Conservation (phyloP, 371 early-diverging fungal genomes). For the Syncephalis plumigaleata region DNA sequence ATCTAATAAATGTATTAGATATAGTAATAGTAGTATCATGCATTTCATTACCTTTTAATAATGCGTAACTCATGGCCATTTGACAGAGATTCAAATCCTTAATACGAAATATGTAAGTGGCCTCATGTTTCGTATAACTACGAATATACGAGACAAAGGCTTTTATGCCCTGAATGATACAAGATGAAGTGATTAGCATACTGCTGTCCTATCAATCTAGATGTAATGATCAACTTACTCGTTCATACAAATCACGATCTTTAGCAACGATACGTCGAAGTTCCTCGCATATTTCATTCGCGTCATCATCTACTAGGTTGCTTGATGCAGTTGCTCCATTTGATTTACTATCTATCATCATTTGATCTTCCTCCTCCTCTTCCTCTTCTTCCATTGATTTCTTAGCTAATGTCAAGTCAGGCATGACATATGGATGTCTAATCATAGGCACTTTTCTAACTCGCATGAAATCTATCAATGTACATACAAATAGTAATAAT, state of each 20-base stretch:
- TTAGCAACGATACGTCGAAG: conserved; percentile 29
- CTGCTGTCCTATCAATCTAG: conserved; percentile 3
- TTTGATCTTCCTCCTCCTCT: conserved; percentile 10
- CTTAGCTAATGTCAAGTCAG: conserved; percentile 8
- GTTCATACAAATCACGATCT: conserved; percentile 60
- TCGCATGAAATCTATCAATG: conserved; percentile 64
- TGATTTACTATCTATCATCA: no score
- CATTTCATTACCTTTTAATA: conserved; percentile 30
- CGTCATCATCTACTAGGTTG: conserved; percentile 22
- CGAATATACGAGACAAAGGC: conserved; percentile 85
- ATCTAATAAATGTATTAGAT: conserved; percentile 15
- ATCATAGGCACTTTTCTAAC: conserved; percentile 74
- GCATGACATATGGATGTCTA: conserved; percentile 22
- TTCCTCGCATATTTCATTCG: conserved; percentile 22
- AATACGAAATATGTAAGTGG: conserved; percentile 75
- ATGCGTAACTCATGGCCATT: conserved; percentile 56
- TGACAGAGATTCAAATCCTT: conserved; percentile 61
- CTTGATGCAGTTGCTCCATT: background rate
- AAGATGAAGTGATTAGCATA: conserved; percentile 2
- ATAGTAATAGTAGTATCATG: background rate
- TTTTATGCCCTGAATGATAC: conserved; percentile 26
- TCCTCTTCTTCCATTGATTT: conserved; percentile 15
- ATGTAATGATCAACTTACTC: no score
- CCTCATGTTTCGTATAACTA: conserved; percentile 84
- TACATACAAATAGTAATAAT: no score